phyloP scores from a whole-genome alignment of 495 filamentous ascomycete species.

The Wilcoxina mikolae region DNA sequence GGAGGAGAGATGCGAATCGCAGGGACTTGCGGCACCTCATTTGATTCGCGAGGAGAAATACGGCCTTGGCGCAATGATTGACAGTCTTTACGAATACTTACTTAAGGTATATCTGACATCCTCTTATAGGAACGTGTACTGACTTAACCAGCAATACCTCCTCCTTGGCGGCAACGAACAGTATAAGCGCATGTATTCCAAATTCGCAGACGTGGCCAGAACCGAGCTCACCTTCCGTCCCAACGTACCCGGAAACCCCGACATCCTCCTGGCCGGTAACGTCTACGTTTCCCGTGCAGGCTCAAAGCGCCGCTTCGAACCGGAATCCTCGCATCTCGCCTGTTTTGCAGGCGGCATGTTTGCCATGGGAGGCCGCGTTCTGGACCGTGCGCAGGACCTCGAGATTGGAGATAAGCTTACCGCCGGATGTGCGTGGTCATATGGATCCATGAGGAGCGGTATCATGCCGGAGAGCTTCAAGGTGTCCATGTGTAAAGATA shows the following conservation, averaged over 20 bases:
- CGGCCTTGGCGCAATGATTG: constrained; percentile 68
- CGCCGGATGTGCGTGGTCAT: constrained; percentile 90
- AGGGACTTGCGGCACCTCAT: constrained; percentile 1
- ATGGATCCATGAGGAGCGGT: constrained; percentile 61
- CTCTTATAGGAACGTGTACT: not conserved
- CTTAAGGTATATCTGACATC: constrained; percentile 45
- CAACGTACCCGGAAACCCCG: constrained; percentile 45
- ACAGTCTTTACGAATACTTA: constrained; percentile 91
- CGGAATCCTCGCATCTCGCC: constrained; percentile 3
- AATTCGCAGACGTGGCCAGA: constrained; percentile 51
- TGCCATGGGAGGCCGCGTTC: constrained; percentile 75
- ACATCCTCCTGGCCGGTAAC: constrained; percentile 49
- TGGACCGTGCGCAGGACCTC: constrained; percentile 60
- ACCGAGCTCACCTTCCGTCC: constrained; percentile 62
- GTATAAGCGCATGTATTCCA: constrained; percentile 70
- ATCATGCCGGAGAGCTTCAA: constrained; percentile 77
- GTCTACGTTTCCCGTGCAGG: not conserved
- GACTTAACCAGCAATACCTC: constrained; percentile 35
- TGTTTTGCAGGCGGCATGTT: constrained; percentile 95
- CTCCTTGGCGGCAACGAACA: constrained; percentile 76
- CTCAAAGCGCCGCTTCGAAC: not conserved
- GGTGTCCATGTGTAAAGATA: constrained; percentile 52
- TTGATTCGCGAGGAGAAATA: constrained; percentile 33
- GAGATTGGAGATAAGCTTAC: constrained; percentile 70
- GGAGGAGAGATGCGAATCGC: not conserved